A percentile compares a stretch with the other conserved stretches of the same genome.
Conservation (phyloP, 2,329 filamentous ascomycete genomes). For the Allantophomopsis cytisporea region DNA sequence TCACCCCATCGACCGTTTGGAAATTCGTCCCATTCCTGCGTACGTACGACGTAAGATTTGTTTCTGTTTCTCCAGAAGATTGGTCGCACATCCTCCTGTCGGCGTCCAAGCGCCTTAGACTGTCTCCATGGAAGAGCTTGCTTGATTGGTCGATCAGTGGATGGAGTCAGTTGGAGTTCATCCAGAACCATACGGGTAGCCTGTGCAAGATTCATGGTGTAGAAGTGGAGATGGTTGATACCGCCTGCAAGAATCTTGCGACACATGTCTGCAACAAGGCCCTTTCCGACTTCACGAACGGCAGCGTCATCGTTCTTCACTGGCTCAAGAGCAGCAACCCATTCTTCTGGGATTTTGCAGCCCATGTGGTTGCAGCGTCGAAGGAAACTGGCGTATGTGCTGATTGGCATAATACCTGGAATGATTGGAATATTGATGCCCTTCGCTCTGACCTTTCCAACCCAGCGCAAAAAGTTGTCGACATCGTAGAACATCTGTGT, state of each 20-base stretch:
- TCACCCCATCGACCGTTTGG: conserved; percentile 98
- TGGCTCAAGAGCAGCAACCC: conserved; percentile 73
- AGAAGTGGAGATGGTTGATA: conserved; percentile 87
- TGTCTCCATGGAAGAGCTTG: conserved; percentile 94
- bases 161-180: conserved; percentile 72
- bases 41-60: conserved; percentile 88
- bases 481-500: conserved; percentile 99
- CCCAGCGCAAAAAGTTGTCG: conserved; percentile 89
- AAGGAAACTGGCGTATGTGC: conserved; percentile 87
- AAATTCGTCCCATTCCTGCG: conserved; percentile 98
- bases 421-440: conserved; percentile 78
- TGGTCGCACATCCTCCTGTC: conserved; percentile 89
- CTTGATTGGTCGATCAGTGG: conserved; percentile 63
- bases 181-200: conserved; percentile 90
- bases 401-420: conserved; percentile 85
- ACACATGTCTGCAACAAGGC: conserved; percentile 80
- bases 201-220: conserved; percentile 97
- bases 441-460: conserved; percentile 68
- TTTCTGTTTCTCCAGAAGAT: conserved; percentile 99
- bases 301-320: conserved; percentile 95
- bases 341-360: conserved; percentile 67
- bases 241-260: conserved; percentile 70
- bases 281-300: conserved; percentile 80
- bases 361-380: conserved; percentile 86
- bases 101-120: conserved; percentile 75